phyloP scores from a whole-genome alignment of 306 rosid species.

The Rosa lucieae region DNA sequence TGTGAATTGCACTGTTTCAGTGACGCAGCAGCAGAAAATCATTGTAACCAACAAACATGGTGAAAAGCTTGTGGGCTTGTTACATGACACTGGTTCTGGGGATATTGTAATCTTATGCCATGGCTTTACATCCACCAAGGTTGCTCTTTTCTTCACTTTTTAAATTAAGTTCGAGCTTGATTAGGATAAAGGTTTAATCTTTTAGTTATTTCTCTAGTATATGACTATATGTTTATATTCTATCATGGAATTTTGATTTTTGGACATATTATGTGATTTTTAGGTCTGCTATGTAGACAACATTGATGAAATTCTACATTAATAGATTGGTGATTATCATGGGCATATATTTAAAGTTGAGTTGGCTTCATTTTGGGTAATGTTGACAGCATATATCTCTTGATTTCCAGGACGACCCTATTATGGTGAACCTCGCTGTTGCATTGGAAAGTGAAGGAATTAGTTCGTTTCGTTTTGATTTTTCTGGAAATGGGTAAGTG shows the following conservation, averaged over 20 bases:
- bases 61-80: constrained; percentile 6
- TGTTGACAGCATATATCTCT: neutral
- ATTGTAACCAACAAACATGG: constrained; percentile 10
- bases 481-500: no score
- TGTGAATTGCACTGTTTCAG: neutral
- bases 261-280: neutral
- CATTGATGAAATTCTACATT: neutral
- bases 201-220: neutral
- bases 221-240: neutral
- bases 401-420: constrained; percentile 41
- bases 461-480: no score
- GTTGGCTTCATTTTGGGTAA: neutral
- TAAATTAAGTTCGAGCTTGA: neutral
- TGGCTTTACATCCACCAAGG: constrained; percentile 10
- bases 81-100: constrained; percentile 1
- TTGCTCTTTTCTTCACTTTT: neutral
- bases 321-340: neutral
- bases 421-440: constrained; percentile 44
- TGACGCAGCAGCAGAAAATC: constrained; percentile 5
- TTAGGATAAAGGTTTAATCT: neutral
- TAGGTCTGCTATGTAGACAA: neutral
- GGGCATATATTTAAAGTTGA: neutral
- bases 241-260: neutral
- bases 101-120: constrained; percentile 1
- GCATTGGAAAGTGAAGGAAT: no score